phyloP scores from a whole-genome alignment of 345 rosid genomes.

The Gossypium sturtianum region DNA sequence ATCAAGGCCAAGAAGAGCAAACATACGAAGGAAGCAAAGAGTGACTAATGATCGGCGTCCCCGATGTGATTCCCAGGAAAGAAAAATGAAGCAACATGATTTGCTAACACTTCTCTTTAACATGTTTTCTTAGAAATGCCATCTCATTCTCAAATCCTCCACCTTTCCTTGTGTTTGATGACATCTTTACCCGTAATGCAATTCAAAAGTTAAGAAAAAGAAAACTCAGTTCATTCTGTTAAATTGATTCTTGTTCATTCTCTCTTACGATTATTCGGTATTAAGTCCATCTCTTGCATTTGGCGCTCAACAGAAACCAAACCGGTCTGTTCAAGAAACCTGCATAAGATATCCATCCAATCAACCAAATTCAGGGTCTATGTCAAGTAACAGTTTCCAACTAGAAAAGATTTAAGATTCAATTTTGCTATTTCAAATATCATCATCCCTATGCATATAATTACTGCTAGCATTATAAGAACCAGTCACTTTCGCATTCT shows the following conservation, averaged over 20 bases:
- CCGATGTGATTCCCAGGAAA: not conserved
- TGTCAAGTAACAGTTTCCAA: not conserved
- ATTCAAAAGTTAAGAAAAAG: not conserved
- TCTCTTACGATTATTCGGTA: slow-evolving; percentile 37
- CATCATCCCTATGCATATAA: slow-evolving; percentile 8
- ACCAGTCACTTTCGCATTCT: not conserved
- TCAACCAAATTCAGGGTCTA: slow-evolving; percentile 7
- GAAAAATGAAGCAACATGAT: not conserved
- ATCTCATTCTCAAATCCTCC: slow-evolving; percentile 14
- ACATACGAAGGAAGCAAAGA: slow-evolving; percentile 25
- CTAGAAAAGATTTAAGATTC: not conserved
- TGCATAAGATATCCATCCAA: slow-evolving; percentile 26
- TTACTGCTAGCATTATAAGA: not conserved
- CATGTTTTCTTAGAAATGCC: slow-evolving; percentile 11
- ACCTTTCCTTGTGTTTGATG: slow-evolving; percentile 11
- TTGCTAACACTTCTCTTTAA: slow-evolving; percentile 2
- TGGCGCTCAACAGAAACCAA: slow-evolving; percentile 68
- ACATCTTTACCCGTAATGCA: slow-evolving; percentile 11
- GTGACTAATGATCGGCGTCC: slow-evolving; percentile 11
- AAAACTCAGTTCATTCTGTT: not conserved
- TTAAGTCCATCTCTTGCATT: slow-evolving; percentile 67
- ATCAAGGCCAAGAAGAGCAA: slow-evolving; percentile 37
- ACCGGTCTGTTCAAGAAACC: slow-evolving; percentile 88
- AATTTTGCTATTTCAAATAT: not conserved
- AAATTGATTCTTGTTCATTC: slow-evolving; percentile 12